These are phyloP conservation scores for Lagenaria siceraria DNA, from an alignment of 306 rosid genomes.

Conservation along the genomic window DNA sequence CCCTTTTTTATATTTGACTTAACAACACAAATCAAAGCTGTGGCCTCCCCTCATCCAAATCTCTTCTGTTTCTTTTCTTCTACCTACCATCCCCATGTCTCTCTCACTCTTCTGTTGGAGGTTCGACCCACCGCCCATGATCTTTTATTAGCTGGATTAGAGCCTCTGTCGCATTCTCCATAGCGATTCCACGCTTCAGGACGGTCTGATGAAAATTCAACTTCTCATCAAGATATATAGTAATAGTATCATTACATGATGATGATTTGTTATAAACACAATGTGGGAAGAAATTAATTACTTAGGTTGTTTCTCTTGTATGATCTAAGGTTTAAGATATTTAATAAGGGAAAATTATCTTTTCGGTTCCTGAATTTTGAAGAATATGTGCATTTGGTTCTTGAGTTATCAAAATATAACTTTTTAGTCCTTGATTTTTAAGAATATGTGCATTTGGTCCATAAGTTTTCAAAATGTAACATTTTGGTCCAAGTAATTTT, in stretches of 20 bases:
- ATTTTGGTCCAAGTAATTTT: too few relatives aligned
- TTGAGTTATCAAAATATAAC: too few relatives aligned
- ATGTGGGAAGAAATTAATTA: not conserved
- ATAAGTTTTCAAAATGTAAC: too few relatives aligned
- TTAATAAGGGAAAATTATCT: too few relatives aligned
- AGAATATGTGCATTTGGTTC: too few relatives aligned
- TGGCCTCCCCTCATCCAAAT: not conserved
- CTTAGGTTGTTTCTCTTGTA: not conserved
- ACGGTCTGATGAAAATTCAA: conserved; percentile 50
- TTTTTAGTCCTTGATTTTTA: too few relatives aligned
- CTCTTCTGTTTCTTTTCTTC: not conserved
- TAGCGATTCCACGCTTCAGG: conserved; percentile 82
- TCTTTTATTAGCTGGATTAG: conserved; percentile 86
- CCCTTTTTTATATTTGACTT: not conserved
- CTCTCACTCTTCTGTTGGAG: conserved; percentile 46
- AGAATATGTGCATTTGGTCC: too few relatives aligned
- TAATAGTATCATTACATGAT: not conserved
- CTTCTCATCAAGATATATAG: conserved; percentile 6
- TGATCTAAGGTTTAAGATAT: not conserved
- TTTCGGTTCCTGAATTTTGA: too few relatives aligned
- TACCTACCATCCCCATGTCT: not conserved
- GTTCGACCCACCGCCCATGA: conserved; percentile 89
- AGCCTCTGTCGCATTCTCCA: conserved; percentile 91
- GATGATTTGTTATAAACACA: not conserved
- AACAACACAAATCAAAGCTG: not conserved